Evolutionary conservation across 805 yeast species (phyloP).

Genomic region (Hanseniaspora hatyaiensis): DNA sequence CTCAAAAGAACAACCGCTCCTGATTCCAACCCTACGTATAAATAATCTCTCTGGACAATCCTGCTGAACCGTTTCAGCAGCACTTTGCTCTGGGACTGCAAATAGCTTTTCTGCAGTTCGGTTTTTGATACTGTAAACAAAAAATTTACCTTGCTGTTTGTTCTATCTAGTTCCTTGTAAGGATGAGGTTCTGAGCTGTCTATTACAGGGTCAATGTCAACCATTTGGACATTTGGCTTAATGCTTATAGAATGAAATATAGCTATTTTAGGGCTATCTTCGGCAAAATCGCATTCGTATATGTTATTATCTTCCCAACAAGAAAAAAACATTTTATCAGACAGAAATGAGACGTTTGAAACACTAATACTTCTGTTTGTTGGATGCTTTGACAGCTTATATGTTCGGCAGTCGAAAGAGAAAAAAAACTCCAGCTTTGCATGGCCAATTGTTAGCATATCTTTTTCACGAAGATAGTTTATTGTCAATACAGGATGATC

Average conservation of each 20-base stretch:
- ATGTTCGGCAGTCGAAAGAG: no score
- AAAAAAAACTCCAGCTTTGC: no score
- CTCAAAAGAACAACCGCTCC: no score
- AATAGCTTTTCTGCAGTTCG: slow-evolving; percentile 1
- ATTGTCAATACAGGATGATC: slow-evolving; percentile 10
- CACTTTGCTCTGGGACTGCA: neutral
- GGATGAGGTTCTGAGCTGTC: slow-evolving; percentile 7
- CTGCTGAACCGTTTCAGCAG: slow-evolving; percentile 5
- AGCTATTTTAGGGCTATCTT: neutral
- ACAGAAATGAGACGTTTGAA: neutral
- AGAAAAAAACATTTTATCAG: neutral
- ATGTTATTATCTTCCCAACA: slow-evolving; percentile 9
- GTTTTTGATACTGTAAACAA: neutral
- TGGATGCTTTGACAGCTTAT: no score
- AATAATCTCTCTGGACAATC: neutral
- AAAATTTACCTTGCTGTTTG: neutral
- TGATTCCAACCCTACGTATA: slow-evolving; percentile 6
- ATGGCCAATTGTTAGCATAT: no score
- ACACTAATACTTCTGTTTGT: no score
- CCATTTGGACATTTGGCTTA: slow-evolving; percentile 12
- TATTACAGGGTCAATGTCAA: slow-evolving; percentile 10
- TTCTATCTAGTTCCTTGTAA: neutral
- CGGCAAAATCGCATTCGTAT: neutral
- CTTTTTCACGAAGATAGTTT: no score
- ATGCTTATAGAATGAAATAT: neutral